phyloP scores from a whole-genome alignment of 2,329 filamentous ascomycete genomes.

The Scedosporium aurantiacum region DNA sequence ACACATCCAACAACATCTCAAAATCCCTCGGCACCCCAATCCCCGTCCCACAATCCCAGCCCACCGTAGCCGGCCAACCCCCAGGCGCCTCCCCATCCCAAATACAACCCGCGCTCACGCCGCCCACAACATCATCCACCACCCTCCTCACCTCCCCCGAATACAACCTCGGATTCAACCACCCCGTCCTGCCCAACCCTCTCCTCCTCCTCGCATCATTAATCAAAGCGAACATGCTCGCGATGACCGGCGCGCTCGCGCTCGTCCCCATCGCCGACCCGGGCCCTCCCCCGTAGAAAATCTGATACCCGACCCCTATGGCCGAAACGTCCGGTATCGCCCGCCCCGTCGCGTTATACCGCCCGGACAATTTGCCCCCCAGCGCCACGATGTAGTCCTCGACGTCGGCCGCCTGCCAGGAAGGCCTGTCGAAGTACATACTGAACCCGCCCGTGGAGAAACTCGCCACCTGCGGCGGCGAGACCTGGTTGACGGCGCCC shows the following conservation, averaged over 20 bases:
- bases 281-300: slow-evolving; percentile 19
- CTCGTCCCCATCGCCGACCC: slow-evolving; percentile 30
- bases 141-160: slow-evolving; percentile 21
- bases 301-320: slow-evolving; percentile 46
- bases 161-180: slow-evolving; percentile 41
- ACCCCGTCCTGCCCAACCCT: slow-evolving; percentile 40
- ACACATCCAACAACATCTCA: slow-evolving; percentile 21
- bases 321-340: slow-evolving; percentile 41
- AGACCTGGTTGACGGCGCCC: slow-evolving; percentile 40
- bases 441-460: slow-evolving; percentile 43
- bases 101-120: slow-evolving; percentile 28
- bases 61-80: slow-evolving; percentile 32
- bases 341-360: slow-evolving; percentile 34
- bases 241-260: slow-evolving; percentile 43
- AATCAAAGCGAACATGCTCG: slow-evolving; percentile 40
- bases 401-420: slow-evolving; percentile 33
- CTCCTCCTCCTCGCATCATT: slow-evolving; percentile 40
- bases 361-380: slow-evolving; percentile 28
- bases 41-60: slow-evolving; percentile 40
- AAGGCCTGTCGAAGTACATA: slow-evolving; percentile 32
- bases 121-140: slow-evolving; percentile 30
- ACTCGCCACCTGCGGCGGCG: slow-evolving; percentile 28
- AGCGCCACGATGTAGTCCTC: slow-evolving; percentile 28
- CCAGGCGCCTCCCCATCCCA: slow-evolving; percentile 19
- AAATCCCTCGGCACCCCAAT: slow-evolving; percentile 35